Percentiles rank a stretch among this genome's conserved stretches.
Evolutionary conservation across 1,139 yeast species (phyloP).

Genomic region (Ashbya aceris): DNA sequence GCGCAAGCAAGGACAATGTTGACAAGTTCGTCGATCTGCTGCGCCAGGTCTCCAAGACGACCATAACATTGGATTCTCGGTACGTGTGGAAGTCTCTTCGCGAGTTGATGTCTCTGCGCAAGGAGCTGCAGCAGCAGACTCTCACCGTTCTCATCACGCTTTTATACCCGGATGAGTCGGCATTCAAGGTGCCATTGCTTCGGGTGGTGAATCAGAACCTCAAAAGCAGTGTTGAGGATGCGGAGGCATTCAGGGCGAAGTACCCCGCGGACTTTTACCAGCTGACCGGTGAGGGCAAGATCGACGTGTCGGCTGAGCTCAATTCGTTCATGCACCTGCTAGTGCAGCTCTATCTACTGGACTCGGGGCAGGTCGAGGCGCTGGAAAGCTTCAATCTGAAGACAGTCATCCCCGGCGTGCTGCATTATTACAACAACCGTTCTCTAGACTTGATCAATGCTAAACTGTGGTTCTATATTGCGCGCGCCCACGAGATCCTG

Average conservation of each 20-base stretch:
- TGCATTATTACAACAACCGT: slow-evolving; percentile 65
- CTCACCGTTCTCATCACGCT: slow-evolving; percentile 46
- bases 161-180: slow-evolving; percentile 41
- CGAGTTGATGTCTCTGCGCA: slow-evolving; percentile 69
- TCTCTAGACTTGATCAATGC: slow-evolving; percentile 81
- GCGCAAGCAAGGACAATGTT: slow-evolving; percentile 24
- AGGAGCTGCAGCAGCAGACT: slow-evolving; percentile 45
- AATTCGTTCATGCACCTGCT: slow-evolving; percentile 74
- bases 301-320: slow-evolving; percentile 58
- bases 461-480: slow-evolving; percentile 87
- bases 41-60: slow-evolving; percentile 46
- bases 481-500: slow-evolving; percentile 65
- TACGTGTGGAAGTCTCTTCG: slow-evolving; percentile 79
- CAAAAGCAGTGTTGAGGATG: slow-evolving; percentile 28
- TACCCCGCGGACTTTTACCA: slow-evolving; percentile 29
- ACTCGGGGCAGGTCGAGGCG: slow-evolving; percentile 42
- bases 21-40: slow-evolving; percentile 26
- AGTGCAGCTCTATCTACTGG: slow-evolving; percentile 68
- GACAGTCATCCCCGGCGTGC: slow-evolving; percentile 42
- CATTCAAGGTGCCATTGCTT: slow-evolving; percentile 38
- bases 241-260: slow-evolving; percentile 23
- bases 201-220: slow-evolving; percentile 32
- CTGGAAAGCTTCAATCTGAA: slow-evolving; percentile 43
- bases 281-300: slow-evolving; percentile 19
- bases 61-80: slow-evolving; percentile 73